phyloP scores from a whole-genome alignment of 2,329 filamentous ascomycete species.

The Pseudogymnoascus sp. region DNA sequence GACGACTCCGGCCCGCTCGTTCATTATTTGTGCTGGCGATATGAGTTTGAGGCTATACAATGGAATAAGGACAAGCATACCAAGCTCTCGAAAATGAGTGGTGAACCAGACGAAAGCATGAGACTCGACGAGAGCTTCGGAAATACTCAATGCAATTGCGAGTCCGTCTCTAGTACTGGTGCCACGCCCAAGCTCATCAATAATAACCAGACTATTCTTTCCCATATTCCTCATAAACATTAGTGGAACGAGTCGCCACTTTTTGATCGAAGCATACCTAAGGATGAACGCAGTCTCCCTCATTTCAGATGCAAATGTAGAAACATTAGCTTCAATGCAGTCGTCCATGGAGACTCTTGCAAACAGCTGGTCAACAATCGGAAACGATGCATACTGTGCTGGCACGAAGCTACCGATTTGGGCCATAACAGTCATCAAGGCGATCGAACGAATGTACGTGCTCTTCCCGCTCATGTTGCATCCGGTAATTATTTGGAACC shows the following conservation, averaged over 20 bases:
- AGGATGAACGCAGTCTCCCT: conserved; percentile 91
- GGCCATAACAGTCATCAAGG: conserved; percentile 83
- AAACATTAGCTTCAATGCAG: conserved; percentile 81
- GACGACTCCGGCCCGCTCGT: conserved; percentile 68
- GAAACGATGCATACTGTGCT: conserved; percentile 72
- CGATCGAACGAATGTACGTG: conserved; percentile 83
- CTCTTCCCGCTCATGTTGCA: conserved; percentile 99
- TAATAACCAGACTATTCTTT: conserved; percentile 66
- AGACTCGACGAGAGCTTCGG: conserved; percentile 77
- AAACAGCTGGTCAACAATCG: conserved; percentile 76
- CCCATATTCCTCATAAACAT: conserved; percentile 57
- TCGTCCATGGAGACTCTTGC: conserved; percentile 82
- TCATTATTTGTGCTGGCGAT: conserved; percentile 57
- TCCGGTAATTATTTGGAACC: conserved; percentile 90
- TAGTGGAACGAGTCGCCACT: too few relatives aligned
- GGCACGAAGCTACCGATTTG: conserved; percentile 90
- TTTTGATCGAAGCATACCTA: conserved; percentile 33
- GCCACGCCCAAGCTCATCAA: conserved; percentile 87
- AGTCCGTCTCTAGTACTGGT: conserved; percentile 85
- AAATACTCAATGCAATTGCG: conserved; percentile 81
- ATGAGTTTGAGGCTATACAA: background rate
- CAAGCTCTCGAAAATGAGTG: conserved; percentile 81
- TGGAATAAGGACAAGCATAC: conserved; percentile 28
- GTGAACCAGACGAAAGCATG: conserved; percentile 82
- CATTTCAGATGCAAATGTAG: conserved; percentile 93